Conservation (phyloP, 495 filamentous ascomycete species). For the Cercophora scortea region DNA sequence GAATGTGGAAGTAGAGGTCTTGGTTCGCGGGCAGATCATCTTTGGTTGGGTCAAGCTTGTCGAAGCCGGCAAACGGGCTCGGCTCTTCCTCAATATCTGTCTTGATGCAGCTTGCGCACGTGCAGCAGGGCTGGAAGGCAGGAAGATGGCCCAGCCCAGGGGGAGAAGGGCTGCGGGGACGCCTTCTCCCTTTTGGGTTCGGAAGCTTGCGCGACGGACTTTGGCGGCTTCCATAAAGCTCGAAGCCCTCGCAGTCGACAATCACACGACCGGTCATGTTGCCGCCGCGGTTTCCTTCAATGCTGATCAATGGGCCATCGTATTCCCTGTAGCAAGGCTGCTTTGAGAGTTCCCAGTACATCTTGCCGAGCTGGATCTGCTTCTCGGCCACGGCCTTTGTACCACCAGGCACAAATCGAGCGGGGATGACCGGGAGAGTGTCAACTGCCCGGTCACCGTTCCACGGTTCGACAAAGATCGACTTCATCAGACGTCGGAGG, state of each 20-base stretch:
- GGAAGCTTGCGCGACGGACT: neutral
- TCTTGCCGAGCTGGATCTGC: conserved; percentile 23
- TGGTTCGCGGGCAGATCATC: conserved; percentile 18
- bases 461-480: conserved; percentile 19
- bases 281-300: neutral
- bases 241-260: conserved; percentile 27
- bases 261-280: conserved; percentile 29
- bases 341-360: conserved; percentile 31
- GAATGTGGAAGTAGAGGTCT: conserved; percentile 23
- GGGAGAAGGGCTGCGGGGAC: neutral
- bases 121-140: conserved; percentile 21
- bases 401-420: conserved; percentile 20
- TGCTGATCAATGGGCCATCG: conserved; percentile 19
- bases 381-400: conserved; percentile 14
- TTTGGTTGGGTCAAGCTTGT: conserved; percentile 23
- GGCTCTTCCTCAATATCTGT: conserved; percentile 1
- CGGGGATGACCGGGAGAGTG: conserved; percentile 25
- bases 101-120: conserved; percentile 19
- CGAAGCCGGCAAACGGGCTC: conserved; percentile 24
- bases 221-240: conserved; percentile 8
- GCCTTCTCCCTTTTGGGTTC: neutral
- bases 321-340: conserved; percentile 29
- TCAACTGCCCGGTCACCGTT: conserved; percentile 26
- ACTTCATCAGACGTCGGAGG: conserved; percentile 23
- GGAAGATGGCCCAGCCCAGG: conserved; percentile 22